These are phyloP conservation scores for Climacium dendroides DNA, from an alignment of 225 moss, liverwort and hornwort species.

Conservation along the genomic window DNA sequence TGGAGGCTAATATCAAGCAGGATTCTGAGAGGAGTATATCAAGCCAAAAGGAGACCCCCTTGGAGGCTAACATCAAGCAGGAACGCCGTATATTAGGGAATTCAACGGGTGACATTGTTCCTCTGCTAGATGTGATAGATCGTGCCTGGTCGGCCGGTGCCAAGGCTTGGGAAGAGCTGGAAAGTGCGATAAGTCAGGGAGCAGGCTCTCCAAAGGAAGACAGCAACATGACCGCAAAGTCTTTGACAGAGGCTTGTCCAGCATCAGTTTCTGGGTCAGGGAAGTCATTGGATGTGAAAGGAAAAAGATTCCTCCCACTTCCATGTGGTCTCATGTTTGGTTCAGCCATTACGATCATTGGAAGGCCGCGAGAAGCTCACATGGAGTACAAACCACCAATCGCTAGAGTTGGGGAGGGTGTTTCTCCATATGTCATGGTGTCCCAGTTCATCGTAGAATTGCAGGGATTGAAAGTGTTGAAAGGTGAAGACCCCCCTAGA, in stretches of 20 bases:
- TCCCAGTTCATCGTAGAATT: conserved; percentile 48
- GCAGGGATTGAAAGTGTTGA: conserved; percentile 46
- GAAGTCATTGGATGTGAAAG: conserved; percentile 5
- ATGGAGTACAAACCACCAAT: conserved; percentile 47
- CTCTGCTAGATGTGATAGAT: conserved; percentile 26
- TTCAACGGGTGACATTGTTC: conserved; percentile 15
- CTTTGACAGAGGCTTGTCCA: conserved; percentile 27
- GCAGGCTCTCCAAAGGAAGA: not conserved
- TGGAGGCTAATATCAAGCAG: not conserved
- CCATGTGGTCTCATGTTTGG: conserved; percentile 58
- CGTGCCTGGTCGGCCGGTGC: conserved; percentile 46
- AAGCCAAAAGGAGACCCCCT: not conserved
- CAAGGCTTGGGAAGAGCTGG: conserved; percentile 47
- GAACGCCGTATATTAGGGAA: conserved; percentile 12
- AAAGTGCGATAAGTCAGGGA: conserved; percentile 22
- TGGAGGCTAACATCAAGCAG: conserved; percentile 1
- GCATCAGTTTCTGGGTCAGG: conserved; percentile 15
- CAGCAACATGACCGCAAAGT: not conserved
- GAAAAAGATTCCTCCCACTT: conserved; percentile 22
- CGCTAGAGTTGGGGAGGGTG: conserved; percentile 42
- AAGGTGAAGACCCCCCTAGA: conserved; percentile 44
- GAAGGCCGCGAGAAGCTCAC: conserved; percentile 34
- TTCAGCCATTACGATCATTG: conserved; percentile 43
- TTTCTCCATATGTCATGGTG: conserved; percentile 47
- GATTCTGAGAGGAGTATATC: not conserved